Base-by-base conservation (phyloP, 2,329 filamentous ascomycete species). In the Phoma sp. region DNA sequence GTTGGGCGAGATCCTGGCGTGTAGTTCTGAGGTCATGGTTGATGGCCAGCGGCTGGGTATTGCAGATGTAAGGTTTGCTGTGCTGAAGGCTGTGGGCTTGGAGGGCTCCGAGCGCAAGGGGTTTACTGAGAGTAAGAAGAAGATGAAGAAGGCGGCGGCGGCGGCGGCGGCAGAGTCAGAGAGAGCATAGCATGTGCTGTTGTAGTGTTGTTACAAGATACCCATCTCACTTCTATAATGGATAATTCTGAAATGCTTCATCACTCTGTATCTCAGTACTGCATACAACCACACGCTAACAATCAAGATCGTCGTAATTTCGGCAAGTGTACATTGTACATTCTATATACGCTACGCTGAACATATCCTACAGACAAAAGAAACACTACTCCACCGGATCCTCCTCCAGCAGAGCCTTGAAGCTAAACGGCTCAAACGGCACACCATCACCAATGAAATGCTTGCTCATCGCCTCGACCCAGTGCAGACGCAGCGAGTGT, bases 381-480 rank as follows among this genome's bases (percentile, higher is more conserved):
- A 49, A 30, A 20, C 25, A 43, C 47, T 67, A 74, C 64, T 77
- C 74, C 5, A 77, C 70, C 18, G 75, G 74, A 49, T 95, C 91
- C 74, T 96, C 92, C 76, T 96, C 93, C 63, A 97, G 77, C 73
- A 96, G 78, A 29, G 85, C 82, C 78, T 88, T 87, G 76, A 97
- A 97, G 60, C 90, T 95, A 74, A 97, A 96, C 4, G 93, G 93
- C 70, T 88, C 83, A 76, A 97, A 97, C 1, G 92, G 83, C 76
- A 92, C 69, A 57, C 93, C 93, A 55, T 91, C 90, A 69, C 95
- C 95, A 73, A 96, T 88, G 76, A 96, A 96, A 81, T 96, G 93
- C 81, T 96, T 96, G 79, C 91, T 96, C 87, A 97, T 97, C 15
- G 93, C 93, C 77, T 97, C 93, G 59, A 97, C 93, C 93, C 93